A percentile compares a stretch with the other conserved stretches of the same genome.
Evolutionary conservation across 768 basidiomycete genomes (phyloP).

Genomic region (Lactarius quietus): DNA sequence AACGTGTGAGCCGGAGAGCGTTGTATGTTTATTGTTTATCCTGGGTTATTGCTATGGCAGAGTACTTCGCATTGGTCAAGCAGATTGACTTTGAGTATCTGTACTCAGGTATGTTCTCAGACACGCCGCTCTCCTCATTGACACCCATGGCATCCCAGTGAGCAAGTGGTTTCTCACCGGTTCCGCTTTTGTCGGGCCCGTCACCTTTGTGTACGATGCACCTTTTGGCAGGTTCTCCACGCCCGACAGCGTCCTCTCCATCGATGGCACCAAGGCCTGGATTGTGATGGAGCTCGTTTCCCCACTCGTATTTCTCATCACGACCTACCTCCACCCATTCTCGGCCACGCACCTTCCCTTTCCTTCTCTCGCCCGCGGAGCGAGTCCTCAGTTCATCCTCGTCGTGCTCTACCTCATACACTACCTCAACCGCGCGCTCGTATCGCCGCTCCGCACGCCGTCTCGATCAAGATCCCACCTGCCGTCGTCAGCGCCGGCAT

Average conservation of each 20-base stretch:
- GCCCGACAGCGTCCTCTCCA: conserved; percentile 43
- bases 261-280: conserved; percentile 63
- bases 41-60: not conserved
- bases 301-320: conserved; percentile 50
- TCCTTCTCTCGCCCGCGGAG: conserved; percentile 35
- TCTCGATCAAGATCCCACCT: conserved; percentile 74
- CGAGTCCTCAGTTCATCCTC: conserved; percentile 39
- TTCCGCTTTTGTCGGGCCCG: conserved; percentile 29
- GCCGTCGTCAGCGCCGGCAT: conserved; percentile 52
- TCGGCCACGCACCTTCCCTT: conserved; percentile 33
- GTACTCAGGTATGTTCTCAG: conserved; percentile 14
- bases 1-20: not conserved
- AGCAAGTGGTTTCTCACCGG: conserved; percentile 21
- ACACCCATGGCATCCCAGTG: not conserved
- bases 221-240: conserved; percentile 78
- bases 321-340: conserved; percentile 49
- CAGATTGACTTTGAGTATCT: conserved; percentile 21
- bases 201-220: conserved; percentile 57
- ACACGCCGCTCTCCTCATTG: not conserved
- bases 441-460: conserved; percentile 79
- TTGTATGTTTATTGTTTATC: not conserved
- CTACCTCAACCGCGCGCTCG: conserved; percentile 77
- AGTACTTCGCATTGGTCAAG: conserved; percentile 10
- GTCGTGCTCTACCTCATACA: conserved; percentile 62
- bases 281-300: conserved; percentile 73